Conservation (phyloP, 306 rosid species). For the Bauhinia variegata region DNA sequence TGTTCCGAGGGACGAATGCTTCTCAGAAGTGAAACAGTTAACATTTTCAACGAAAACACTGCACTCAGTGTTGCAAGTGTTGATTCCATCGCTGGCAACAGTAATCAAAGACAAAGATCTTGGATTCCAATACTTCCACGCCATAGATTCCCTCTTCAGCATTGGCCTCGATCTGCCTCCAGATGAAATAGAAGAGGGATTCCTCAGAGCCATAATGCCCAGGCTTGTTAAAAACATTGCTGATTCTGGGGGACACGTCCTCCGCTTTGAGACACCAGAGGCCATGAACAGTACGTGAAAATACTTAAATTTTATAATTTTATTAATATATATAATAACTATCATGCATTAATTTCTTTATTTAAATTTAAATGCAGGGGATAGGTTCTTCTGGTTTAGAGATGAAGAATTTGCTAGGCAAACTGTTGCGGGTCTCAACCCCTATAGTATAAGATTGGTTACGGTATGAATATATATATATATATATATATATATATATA, state of each 20-base stretch:
- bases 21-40: constrained; percentile 59
- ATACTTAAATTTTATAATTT: too few relatives aligned
- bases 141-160: constrained; percentile 57
- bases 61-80: constrained; percentile 44
- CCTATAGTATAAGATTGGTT: constrained; percentile 58
- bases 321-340: too few relatives aligned
- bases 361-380: constrained; percentile 57
- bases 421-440: constrained; percentile 84
- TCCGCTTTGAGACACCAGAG: constrained; percentile 65
- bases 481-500: too few relatives aligned
- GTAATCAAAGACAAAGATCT: constrained; percentile 40
- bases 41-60: constrained; percentile 59
- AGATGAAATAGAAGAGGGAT: constrained; percentile 30
- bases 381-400: constrained; percentile 76
- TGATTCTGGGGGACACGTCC: constrained; percentile 26
- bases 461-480: constrained; percentile 43
- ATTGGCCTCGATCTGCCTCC: constrained; percentile 57
- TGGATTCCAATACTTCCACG: constrained; percentile 54
- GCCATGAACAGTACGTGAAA: too few relatives aligned
- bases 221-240: constrained; percentile 45
- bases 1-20: constrained; percentile 76
- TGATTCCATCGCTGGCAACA: constrained; percentile 54
- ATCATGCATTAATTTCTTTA: too few relatives aligned
- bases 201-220: constrained; percentile 50
- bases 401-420: constrained; percentile 80